Evolutionary conservation across 768 basidiomycete species (phyloP).

Genomic region (Suillus paluster): DNA sequence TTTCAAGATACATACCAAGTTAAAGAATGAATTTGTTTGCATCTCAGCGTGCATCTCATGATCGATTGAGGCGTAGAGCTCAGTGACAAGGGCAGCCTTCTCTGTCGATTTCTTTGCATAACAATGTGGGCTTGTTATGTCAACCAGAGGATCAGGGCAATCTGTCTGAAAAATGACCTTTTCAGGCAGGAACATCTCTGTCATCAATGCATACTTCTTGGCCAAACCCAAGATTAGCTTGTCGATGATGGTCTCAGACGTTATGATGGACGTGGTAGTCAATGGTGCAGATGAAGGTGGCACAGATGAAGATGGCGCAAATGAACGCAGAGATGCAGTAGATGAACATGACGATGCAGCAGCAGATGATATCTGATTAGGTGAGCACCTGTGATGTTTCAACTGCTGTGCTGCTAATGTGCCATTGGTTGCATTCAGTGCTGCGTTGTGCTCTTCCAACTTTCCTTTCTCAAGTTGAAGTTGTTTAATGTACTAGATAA

Average conservation of each 20-base stretch:
- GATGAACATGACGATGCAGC: not conserved
- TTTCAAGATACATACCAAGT: not conserved
- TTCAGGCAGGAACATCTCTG: not conserved
- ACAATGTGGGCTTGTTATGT: not conserved
- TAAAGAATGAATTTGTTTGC: not conserved
- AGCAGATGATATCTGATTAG: not conserved
- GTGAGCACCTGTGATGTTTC: not conserved
- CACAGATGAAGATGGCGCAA: not conserved
- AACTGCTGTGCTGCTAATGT: not conserved
- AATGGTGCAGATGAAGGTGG: not conserved
- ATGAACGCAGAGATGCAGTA: not conserved
- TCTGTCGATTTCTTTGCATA: not conserved
- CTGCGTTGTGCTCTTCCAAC: not conserved
- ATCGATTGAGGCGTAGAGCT: not conserved
- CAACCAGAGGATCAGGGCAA: not conserved
- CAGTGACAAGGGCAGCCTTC: not conserved
- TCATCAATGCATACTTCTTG: constrained; percentile 1
- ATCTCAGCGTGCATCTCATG: not conserved
- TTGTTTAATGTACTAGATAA: not conserved
- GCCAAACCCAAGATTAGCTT: not conserved
- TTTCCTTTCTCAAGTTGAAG: not conserved
- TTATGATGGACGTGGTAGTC: not conserved
- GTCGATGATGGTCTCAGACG: not conserved
- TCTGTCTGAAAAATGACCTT: not conserved
- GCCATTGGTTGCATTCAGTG: not conserved